Conservation (phyloP, 2,329 filamentous ascomycete genomes). For the Didymellaceae sp. region DNA sequence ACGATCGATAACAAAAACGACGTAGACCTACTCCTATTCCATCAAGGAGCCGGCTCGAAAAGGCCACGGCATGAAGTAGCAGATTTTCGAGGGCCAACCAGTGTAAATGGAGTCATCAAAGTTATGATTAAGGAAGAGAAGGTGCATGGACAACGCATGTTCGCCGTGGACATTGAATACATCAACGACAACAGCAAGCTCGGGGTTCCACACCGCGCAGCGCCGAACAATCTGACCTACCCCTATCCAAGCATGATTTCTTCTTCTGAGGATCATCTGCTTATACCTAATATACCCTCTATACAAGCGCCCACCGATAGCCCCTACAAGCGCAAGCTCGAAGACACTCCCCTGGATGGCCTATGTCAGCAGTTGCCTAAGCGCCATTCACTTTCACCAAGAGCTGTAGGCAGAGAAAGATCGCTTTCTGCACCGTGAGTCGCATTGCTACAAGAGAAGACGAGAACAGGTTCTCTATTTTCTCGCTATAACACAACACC, state of each 20-base stretch:
- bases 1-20: background rate
- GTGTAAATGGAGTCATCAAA: background rate
- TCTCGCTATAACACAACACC: too few species aligned
- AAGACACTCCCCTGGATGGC: background rate
- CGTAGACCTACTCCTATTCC: conserved; percentile 5
- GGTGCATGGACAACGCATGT: conserved; percentile 22
- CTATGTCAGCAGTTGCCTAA: background rate
- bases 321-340: background rate
- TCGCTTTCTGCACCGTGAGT: too few species aligned
- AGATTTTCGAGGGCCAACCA: background rate
- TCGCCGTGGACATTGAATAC: conserved; percentile 20
- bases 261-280: background rate
- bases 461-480: too few species aligned
- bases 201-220: background rate
- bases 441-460: too few species aligned
- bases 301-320: background rate
- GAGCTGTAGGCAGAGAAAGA: background rate
- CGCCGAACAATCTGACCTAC: background rate
- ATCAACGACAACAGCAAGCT: background rate
- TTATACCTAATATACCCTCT: background rate
- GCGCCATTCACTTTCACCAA: background rate
- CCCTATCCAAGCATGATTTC: background rate
- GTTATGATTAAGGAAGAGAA: background rate
- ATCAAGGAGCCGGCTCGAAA: background rate
- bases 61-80: background rate